Conservation (phyloP, 352 stramenopile genomes). For the Halophytophthora polymorphica region DNA sequence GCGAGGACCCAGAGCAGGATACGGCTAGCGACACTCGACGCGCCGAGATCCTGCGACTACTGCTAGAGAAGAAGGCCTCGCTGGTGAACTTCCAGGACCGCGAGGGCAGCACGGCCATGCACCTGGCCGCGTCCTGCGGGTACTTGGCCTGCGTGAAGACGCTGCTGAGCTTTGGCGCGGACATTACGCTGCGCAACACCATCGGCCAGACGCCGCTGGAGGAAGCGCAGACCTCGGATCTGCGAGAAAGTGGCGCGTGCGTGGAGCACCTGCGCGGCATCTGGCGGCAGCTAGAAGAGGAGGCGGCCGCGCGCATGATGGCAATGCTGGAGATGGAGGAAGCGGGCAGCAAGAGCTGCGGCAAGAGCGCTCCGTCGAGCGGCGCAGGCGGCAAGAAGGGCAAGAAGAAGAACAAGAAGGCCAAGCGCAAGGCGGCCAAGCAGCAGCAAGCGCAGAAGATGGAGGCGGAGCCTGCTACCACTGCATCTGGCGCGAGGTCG, state of each 20-base stretch:
- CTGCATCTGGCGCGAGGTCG: neutral
- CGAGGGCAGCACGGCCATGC: conserved; percentile 81
- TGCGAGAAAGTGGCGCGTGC: conserved; percentile 53
- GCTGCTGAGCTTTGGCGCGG: conserved; percentile 51
- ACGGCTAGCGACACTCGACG: conserved; percentile 40
- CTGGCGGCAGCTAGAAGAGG: conserved; percentile 73
- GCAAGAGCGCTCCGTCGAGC: conserved; percentile 1
- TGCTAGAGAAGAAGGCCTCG: conserved; percentile 60
- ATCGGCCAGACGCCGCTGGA: conserved; percentile 80
- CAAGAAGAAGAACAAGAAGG: conserved; percentile 80
- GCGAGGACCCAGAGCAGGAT: conserved; percentile 62
- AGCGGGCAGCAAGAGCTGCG: conserved; percentile 14
- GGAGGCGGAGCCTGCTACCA: conserved; percentile 6
- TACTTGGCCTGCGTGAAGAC: conserved; percentile 75
- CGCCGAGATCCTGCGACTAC: conserved; percentile 53
- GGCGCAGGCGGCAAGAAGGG: conserved; percentile 32
- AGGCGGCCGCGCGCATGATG: conserved; percentile 75
- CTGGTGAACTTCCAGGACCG: conserved; percentile 81
- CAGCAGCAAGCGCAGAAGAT: conserved; percentile 26
- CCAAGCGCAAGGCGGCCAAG: conserved; percentile 47
- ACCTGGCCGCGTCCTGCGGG: conserved; percentile 68
- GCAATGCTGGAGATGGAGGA: conserved; percentile 85
- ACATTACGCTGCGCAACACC: conserved; percentile 75
- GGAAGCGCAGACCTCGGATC: conserved; percentile 66
- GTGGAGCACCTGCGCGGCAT: conserved; percentile 56